Conservation (phyloP, 345 rosid species). For the Psidium friedrichsthalianum region DNA sequence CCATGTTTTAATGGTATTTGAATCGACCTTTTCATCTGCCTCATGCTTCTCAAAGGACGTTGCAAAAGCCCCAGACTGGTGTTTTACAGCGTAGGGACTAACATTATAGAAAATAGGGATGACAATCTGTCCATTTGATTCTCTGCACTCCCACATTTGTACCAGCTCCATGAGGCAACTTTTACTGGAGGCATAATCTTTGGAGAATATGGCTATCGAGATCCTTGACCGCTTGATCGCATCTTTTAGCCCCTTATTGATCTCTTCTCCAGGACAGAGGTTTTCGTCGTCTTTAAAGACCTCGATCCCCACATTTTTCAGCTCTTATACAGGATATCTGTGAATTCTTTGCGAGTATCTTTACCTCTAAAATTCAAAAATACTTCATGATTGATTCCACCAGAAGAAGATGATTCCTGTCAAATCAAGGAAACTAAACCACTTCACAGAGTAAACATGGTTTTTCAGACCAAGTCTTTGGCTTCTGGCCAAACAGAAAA, state of each 20-base stretch:
- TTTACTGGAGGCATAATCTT: neutral
- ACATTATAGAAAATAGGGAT: neutral
- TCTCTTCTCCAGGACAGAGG: neutral
- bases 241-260: fast-evolving
- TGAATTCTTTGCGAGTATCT: neutral
- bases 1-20: neutral
- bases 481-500: neutral
- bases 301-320: neutral
- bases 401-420: fast-evolving
- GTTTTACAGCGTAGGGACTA: neutral
- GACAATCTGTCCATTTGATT: neutral
- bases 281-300: neutral
- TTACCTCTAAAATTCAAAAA: neutral
- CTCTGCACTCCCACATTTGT: neutral
- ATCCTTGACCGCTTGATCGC: neutral
- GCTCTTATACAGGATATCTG: neutral
- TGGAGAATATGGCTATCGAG: neutral
- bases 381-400: neutral
- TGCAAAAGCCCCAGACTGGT: neutral
- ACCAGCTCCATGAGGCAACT: neutral
- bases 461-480: neutral
- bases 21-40: fast-evolving
- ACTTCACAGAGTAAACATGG: too few relatives aligned
- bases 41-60: neutral
- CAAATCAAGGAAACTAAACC: neutral